These are phyloP conservation scores for Zoysia japonica DNA, from an alignment of 176 grass and related monocot species.

Conservation along the genomic window DNA sequence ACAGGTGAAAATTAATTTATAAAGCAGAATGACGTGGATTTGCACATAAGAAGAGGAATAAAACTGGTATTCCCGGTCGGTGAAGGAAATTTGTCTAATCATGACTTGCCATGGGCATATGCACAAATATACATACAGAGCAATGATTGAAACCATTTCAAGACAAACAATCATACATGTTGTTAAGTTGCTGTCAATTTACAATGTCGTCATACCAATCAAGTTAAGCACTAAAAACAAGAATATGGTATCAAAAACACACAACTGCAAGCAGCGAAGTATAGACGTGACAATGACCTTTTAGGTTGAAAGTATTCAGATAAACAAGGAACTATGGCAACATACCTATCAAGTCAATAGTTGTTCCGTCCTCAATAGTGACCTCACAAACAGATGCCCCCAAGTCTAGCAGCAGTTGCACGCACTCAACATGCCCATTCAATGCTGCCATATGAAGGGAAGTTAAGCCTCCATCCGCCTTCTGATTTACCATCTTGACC, in stretches of 20 bases:
- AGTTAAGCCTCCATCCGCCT: slow-evolving; percentile 87
- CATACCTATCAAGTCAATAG: slow-evolving; percentile 89
- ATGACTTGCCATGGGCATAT: neutral
- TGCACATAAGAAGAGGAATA: neutral
- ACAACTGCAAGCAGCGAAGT: slow-evolving; percentile 15
- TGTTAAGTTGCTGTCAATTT: neutral
- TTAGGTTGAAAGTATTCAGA: slow-evolving; percentile 5
- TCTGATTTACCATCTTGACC: slow-evolving; percentile 61
- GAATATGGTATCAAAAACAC: neutral
- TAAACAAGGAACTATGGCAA: slow-evolving; percentile 2
- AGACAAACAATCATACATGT: slow-evolving; percentile 1
- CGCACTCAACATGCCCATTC: slow-evolving; percentile 78
- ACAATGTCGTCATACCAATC: slow-evolving; percentile 10
- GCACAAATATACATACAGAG: slow-evolving; percentile 23
- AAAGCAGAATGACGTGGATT: slow-evolving; percentile 14
- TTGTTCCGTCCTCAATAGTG: slow-evolving; percentile 81
- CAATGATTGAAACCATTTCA: slow-evolving; percentile 3
- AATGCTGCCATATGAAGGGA: slow-evolving; percentile 95
- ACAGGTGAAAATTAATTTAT: slow-evolving; percentile 1
- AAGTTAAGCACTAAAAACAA: slow-evolving; percentile 20
- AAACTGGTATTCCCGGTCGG: neutral
- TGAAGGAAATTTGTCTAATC: neutral
- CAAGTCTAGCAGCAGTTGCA: slow-evolving; percentile 84
- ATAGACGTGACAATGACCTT: slow-evolving; percentile 3
- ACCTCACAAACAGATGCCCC: slow-evolving; percentile 73